Evolutionary conservation across 129 eudicot species (phyloP).

Genomic region (Escallonia herrerae): DNA sequence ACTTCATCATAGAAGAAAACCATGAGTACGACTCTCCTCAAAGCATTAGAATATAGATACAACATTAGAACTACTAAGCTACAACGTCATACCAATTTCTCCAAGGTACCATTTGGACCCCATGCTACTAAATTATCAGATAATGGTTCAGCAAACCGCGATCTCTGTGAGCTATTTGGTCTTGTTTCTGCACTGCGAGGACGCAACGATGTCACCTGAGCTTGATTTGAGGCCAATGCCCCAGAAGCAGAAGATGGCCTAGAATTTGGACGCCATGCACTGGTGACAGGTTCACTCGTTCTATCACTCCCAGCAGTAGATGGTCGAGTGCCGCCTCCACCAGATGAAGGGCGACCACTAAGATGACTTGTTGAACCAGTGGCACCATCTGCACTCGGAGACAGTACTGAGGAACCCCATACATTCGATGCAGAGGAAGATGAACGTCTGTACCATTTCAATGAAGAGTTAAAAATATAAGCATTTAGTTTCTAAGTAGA

Average conservation of each 20-base stretch:
- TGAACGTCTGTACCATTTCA: slow-evolving; percentile 89
- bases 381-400: slow-evolving; percentile 68
- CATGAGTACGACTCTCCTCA: too few relatives aligned
- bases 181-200: slow-evolving; percentile 97
- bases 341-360: slow-evolving; percentile 80
- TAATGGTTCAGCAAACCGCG: slow-evolving; percentile 86
- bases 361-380: slow-evolving; percentile 57
- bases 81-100: slow-evolving; percentile 53
- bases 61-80: neutral
- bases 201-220: slow-evolving; percentile 59
- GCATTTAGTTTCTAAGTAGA: neutral
- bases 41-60: neutral
- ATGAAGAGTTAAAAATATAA: too few relatives aligned
- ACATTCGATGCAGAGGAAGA: slow-evolving; percentile 81
- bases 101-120: slow-evolving; percentile 54
- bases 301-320: slow-evolving; percentile 92
- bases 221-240: slow-evolving; percentile 41
- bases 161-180: slow-evolving; percentile 89
- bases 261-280: slow-evolving; percentile 75
- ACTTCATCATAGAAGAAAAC: neutral
- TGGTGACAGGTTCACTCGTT: slow-evolving; percentile 45
- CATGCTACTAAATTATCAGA: slow-evolving; percentile 56
- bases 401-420: slow-evolving; percentile 69
- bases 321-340: slow-evolving; percentile 93
- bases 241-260: slow-evolving; percentile 96